Percentiles rank a stretch among this genome's conserved stretches.
Evolutionary conservation across 2,329 filamentous ascomycete species (phyloP).

Genomic region (Aaosphaeria pasadenensis): DNA sequence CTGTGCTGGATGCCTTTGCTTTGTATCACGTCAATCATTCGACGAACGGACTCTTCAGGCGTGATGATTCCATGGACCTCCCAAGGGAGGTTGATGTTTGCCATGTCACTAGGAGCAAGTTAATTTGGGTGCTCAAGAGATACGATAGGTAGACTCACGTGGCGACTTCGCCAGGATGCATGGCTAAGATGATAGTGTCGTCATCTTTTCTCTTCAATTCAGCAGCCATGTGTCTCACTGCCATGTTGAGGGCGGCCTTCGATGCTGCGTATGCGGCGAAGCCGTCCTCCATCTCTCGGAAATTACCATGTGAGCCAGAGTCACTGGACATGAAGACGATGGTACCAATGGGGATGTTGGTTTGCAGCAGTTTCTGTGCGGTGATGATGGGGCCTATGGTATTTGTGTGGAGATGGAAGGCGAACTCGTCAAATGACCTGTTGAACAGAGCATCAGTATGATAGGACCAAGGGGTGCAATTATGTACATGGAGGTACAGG

Average conservation of each 20-base stretch:
- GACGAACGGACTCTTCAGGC: constrained; percentile 48
- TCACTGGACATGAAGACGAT: constrained; percentile 57
- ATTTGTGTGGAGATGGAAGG: constrained; percentile 56
- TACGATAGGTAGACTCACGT: constrained; percentile 35
- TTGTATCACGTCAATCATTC: constrained; percentile 52
- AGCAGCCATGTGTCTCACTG: constrained; percentile 54
- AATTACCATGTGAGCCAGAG: constrained; percentile 51
- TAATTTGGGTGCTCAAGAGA: neutral
- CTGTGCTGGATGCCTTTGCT: constrained; percentile 48
- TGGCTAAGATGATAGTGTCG: constrained; percentile 50
- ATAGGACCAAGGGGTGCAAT: constrained; percentile 1
- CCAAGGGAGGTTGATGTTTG: constrained; percentile 51
- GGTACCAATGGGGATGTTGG: constrained; percentile 46
- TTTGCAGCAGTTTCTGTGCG: constrained; percentile 51
- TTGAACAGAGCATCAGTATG: neutral
- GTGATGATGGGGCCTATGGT: constrained; percentile 58
- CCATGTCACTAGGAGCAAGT: constrained; percentile 46
- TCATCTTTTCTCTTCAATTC: constrained; percentile 52
- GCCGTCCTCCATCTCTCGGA: constrained; percentile 56
- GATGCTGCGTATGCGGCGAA: constrained; percentile 58
- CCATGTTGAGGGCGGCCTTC: constrained; percentile 58
- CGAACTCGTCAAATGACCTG: constrained; percentile 53
- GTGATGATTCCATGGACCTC: constrained; percentile 53
- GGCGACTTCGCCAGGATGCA: constrained; percentile 58
- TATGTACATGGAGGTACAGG: neutral